phyloP scores from a whole-genome alignment of 306 rosid genomes.

The Cucurbita moschata region DNA sequence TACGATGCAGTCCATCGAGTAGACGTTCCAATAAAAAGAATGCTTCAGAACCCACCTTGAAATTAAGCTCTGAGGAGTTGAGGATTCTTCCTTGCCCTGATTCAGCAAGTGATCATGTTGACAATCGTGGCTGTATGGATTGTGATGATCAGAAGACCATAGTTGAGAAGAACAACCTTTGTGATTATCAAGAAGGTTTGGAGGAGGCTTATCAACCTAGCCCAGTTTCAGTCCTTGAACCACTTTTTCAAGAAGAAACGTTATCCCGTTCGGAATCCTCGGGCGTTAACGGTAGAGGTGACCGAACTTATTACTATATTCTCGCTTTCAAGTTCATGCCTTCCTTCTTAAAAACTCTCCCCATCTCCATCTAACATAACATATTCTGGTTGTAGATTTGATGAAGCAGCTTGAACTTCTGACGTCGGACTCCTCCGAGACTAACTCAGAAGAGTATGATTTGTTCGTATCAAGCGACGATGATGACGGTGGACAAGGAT shows the following conservation, averaged over 20 bases:
- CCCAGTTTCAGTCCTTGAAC: constrained; percentile 69
- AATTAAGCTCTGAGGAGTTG: constrained; percentile 19
- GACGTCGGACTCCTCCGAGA: constrained; percentile 40
- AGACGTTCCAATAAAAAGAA: constrained; percentile 16
- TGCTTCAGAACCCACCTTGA: constrained; percentile 15
- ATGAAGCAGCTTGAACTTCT: constrained; percentile 16
- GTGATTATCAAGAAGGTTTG: constrained; percentile 1
- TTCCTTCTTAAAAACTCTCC: constrained; percentile 2
- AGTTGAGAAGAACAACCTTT: not conserved
- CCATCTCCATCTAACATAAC: not conserved
- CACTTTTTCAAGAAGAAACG: constrained; percentile 26
- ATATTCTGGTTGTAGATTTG: constrained; percentile 7
- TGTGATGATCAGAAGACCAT: constrained; percentile 13
- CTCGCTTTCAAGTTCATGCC: constrained; percentile 1
- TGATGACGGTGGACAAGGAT: constrained; percentile 39
- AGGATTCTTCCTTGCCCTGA: constrained; percentile 14
- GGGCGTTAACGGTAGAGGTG: constrained; percentile 29
- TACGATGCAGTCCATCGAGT: constrained; percentile 12
- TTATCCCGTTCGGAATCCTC: constrained; percentile 18
- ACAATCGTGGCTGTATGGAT: constrained; percentile 8
- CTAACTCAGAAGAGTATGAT: constrained; percentile 37
- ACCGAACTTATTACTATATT: not conserved
- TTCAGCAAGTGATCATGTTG: constrained; percentile 3
- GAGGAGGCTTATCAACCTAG: constrained; percentile 45
- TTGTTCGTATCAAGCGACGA: constrained; percentile 75